Conservation (phyloP, 2,329 filamentous ascomycete genomes). For the Talaromyces sp. region DNA sequence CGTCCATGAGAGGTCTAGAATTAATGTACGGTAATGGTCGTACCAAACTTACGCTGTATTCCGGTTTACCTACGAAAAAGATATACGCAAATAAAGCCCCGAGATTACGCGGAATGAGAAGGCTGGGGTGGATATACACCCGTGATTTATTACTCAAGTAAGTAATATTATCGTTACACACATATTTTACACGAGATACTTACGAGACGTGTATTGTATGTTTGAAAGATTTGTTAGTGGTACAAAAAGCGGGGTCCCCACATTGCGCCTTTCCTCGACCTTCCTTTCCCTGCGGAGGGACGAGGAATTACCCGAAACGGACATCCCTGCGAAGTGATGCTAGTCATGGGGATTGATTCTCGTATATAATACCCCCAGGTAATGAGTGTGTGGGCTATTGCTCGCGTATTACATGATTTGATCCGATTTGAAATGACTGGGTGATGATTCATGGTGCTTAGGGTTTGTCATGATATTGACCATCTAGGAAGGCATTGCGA, state of each 20-base stretch:
- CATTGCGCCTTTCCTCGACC: background rate
- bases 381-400: background rate
- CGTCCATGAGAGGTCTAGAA: background rate
- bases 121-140: background rate
- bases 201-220: background rate
- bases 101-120: background rate
- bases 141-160: background rate
- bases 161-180: background rate
- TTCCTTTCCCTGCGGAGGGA: background rate
- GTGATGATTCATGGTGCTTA: background rate
- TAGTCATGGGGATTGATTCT: background rate
- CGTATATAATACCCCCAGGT: background rate
- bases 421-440: background rate
- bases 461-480: constrained; percentile 2
- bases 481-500: background rate
- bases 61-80: background rate
- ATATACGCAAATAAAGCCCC: background rate
- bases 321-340: background rate
- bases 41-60: background rate
- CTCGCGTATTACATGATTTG: background rate
- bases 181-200: background rate
- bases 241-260: constrained; percentile 16
- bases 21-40: background rate
- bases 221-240: background rate
- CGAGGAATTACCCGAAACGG: background rate